phyloP scores from a whole-genome alignment of 164 flowering plant genomes.

The Vitis labrusca region DNA sequence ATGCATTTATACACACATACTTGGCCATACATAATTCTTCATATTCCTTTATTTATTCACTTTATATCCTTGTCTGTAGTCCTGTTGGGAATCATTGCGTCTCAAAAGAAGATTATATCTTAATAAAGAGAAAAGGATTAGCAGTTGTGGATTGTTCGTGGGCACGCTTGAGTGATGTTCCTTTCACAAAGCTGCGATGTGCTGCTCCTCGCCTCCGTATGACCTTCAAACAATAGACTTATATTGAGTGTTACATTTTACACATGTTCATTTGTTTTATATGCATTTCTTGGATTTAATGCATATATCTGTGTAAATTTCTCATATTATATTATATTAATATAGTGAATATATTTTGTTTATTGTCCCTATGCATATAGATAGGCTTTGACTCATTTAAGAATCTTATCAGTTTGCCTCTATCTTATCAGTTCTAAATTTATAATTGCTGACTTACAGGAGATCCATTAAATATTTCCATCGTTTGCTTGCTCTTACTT shows the following conservation, averaged over 20 bases:
- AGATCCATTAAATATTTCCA: no score
- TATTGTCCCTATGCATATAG: no score
- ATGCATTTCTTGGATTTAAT: no score
- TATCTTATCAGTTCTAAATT: no score
- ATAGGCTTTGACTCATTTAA: no score
- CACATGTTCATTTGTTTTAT: no score
- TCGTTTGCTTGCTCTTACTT: no score
- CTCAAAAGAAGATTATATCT: constrained; percentile 74
- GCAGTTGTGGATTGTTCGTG: constrained; percentile 99
- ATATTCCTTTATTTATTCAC: neutral
- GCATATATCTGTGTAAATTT: no score
- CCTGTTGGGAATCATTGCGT: constrained; percentile 89
- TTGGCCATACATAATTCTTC: neutral
- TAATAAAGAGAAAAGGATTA: constrained; percentile 77
- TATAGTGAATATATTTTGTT: no score
- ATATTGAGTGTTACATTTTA: neutral
- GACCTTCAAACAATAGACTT: constrained; percentile 13
- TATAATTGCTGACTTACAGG: no score
- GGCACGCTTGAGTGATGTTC: constrained; percentile 95
- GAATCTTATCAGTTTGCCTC: no score
- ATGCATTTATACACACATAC: neutral
- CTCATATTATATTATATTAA: no score
- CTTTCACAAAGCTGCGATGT: constrained; percentile 90
- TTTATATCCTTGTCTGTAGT: constrained; percentile 37
- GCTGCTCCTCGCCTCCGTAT: constrained; percentile 91